These are phyloP conservation scores for Chenopodium berlandieri DNA, from an alignment of 148 eudicot genomes.

Conservation along the genomic window DNA sequence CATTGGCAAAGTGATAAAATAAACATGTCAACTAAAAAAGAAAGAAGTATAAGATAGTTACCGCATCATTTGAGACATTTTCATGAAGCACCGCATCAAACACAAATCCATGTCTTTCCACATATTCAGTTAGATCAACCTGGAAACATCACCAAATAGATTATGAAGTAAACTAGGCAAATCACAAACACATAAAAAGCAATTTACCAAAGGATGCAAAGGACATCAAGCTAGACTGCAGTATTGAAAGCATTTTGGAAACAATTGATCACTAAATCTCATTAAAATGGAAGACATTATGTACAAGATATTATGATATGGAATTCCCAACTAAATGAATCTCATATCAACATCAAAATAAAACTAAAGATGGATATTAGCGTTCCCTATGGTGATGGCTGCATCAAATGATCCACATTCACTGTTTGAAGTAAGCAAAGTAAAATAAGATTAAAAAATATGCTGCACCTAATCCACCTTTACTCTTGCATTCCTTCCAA, in stretches of 20 bases:
- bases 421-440: not conserved
- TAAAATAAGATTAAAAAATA: not conserved
- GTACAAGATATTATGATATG: not conserved
- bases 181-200: constrained; percentile 7
- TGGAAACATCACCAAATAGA: constrained; percentile 31
- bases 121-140: constrained; percentile 84
- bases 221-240: not conserved
- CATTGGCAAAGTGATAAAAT: no score
- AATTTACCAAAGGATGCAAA: not conserved
- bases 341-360: not conserved
- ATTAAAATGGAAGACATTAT: not conserved
- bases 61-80: constrained; percentile 66
- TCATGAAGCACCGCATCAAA: constrained; percentile 76
- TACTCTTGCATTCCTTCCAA: not conserved
- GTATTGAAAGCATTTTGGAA: not conserved
- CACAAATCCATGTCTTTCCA: constrained; percentile 74
- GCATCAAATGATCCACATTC: not conserved
- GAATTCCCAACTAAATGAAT: not conserved
- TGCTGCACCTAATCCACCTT: not conserved
- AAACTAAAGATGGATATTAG: not conserved
- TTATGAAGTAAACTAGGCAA: not conserved
- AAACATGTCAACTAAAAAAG: not conserved
- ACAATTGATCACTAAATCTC: not conserved
- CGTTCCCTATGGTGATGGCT: not conserved
- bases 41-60: constrained; percentile 27